Percentiles rank a stretch among this genome's conserved stretches.
Conservation (phyloP, 345 rosid genomes). For the Ceriops tagal region DNA sequence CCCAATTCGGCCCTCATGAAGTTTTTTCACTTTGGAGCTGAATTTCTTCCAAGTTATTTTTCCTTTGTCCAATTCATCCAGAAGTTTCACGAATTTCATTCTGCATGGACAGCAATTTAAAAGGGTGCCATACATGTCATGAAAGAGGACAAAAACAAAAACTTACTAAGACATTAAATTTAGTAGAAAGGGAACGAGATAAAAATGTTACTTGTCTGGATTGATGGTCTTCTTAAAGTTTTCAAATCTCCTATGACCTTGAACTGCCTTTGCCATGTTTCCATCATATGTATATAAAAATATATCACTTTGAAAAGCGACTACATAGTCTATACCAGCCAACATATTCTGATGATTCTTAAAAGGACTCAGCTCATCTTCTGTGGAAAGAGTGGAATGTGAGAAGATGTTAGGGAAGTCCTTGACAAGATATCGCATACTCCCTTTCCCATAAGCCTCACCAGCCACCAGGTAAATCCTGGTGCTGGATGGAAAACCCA, state of each 20-base stretch:
- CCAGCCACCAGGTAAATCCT: slow-evolving; percentile 96
- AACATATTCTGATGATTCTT: slow-evolving; percentile 86
- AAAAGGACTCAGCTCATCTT: slow-evolving; percentile 71
- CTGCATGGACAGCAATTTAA: slow-evolving; percentile 37
- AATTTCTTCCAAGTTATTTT: slow-evolving; percentile 79
- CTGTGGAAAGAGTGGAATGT: slow-evolving; percentile 72
- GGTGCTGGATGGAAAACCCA: slow-evolving; percentile 70
- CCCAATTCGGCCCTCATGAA: slow-evolving; percentile 66
- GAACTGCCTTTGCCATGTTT: slow-evolving; percentile 98
- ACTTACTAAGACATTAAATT: not conserved
- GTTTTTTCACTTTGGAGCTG: slow-evolving; percentile 75
- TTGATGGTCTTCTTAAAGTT: slow-evolving; percentile 78
- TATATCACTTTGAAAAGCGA: slow-evolving; percentile 84
- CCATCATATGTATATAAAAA: slow-evolving; percentile 90
- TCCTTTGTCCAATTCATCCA: slow-evolving; percentile 75
- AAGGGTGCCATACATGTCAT: not conserved
- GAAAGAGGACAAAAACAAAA: not conserved
- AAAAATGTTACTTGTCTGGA: slow-evolving; percentile 68
- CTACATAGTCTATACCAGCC: slow-evolving; percentile 84
- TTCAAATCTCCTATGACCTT: slow-evolving; percentile 88
- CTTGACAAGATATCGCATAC: slow-evolving; percentile 63
- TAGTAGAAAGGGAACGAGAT: not conserved
- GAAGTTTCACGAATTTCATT: slow-evolving; percentile 77
- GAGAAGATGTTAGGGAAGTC: slow-evolving; percentile 77
- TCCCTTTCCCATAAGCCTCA: slow-evolving; percentile 83